Evolutionary conservation across 805 yeast species (phyloP), one percentile per base, ranked within the genome.

Genomic region (Lachancea sp.): DNA sequence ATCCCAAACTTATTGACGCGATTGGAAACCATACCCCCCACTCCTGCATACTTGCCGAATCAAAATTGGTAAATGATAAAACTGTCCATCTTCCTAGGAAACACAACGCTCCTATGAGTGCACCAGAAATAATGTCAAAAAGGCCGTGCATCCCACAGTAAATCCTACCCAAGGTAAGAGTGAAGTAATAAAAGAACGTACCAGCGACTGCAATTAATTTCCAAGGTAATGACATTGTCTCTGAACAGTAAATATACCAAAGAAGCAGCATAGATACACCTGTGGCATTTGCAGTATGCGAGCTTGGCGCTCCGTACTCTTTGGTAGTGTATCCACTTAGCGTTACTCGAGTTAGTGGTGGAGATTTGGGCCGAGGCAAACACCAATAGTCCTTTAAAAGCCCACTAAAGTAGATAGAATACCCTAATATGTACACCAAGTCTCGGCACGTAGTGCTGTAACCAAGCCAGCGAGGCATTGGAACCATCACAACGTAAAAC

Each of bases 141-240:
- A 84, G 74, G 2, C 98, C 97, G 64, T 92, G 98, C 98, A 90
- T 90, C 3, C 98, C 98, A 60, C 96, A 88, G 64, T 92, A 90
- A 8, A 90, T 55, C 41, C 98, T 70, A 13, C 98, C 98, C 45
- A 77, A 58, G 1, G 84, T 73, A 45, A 92, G 67, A 6, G 88
- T 76, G 26, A 70, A 44, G 53, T 77, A 78, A 58, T 88, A 88
- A 4, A 55, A 36, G 4, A 54, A 34, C 4, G 42, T 19, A 6
- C 55, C 22, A 5, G 42, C 38, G 3, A 22, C 11, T 11, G 42
- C 33, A 3, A 45, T 28, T 13, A 41, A 9, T 6, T 44, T 33
- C 43, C 45, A 44, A 3, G 22, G n/a, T 18, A 28, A 11, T 3
- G 29, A 8, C 29, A 15, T 30, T 9, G 29, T 29, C 3, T 26